Evolutionary conservation across 1,284 basidiomycete species (phyloP).

Genomic region (Papiliotrema terrestris): DNA sequence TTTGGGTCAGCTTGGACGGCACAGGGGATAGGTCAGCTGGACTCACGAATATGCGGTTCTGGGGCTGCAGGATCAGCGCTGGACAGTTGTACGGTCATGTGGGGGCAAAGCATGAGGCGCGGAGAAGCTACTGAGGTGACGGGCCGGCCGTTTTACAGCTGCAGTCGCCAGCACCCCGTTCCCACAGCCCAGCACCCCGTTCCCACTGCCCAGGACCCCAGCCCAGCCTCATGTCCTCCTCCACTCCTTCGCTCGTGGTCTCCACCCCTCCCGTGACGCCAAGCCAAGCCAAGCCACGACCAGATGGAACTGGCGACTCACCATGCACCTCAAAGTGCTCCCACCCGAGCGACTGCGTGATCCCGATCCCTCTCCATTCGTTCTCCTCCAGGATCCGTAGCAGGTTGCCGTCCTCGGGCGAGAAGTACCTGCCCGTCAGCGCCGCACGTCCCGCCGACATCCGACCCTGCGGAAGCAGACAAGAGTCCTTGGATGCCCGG

Average conservation of each 20-base stretch:
- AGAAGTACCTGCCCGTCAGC: conserved; percentile 52
- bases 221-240: no score
- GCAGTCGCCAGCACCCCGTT: conserved; percentile 55
- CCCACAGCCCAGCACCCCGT: no score
- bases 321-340: conserved; percentile 96
- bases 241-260: conserved; percentile 31
- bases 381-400: conserved; percentile 76
- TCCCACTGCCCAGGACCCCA: no score
- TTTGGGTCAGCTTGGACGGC: conserved; percentile 15
- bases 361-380: conserved; percentile 95
- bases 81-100: no score
- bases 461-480: background rate
- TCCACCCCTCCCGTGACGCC: conserved; percentile 24
- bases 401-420: conserved; percentile 67
- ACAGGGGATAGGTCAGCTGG: background rate
- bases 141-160: no score
- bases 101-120: no score
- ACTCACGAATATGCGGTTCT: conserved; percentile 44
- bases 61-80: conserved; percentile 26
- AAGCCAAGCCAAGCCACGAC: conserved; percentile 16
- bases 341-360: conserved; percentile 94
- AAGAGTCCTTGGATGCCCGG: background rate
- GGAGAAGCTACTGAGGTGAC: no score
- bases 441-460: background rate
- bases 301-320: conserved; percentile 50